A percentile compares a stretch with the other conserved stretches of the same genome.
Conservation (phyloP, 306 rosid genomes). For the Corylus avellana region DNA sequence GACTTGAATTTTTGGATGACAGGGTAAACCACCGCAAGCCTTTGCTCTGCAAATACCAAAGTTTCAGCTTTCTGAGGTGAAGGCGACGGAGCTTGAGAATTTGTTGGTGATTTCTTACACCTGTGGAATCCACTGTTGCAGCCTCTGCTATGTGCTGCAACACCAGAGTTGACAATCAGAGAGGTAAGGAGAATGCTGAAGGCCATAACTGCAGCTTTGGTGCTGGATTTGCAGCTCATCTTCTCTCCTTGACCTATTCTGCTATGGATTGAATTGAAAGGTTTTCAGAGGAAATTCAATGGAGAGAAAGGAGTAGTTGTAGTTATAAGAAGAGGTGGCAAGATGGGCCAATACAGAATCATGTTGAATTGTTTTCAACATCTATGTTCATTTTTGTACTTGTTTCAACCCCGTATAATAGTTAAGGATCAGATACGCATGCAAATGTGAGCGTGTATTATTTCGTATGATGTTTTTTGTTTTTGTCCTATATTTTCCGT, state of each 20-base stretch:
- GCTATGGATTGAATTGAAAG: background rate
- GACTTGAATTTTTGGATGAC: constrained; percentile 87
- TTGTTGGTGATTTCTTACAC: constrained; percentile 14
- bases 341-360: background rate
- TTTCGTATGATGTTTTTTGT: too few relatives aligned
- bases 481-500: too few relatives aligned
- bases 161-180: constrained; percentile 23
- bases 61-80: constrained; percentile 26
- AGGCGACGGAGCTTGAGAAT: constrained; percentile 31
- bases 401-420: too few relatives aligned
- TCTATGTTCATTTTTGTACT: background rate
- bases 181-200: constrained; percentile 37
- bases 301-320: background rate
- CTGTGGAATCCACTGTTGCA: constrained; percentile 30
- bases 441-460: too few relatives aligned
- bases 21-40: constrained; percentile 64
- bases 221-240: constrained; percentile 32
- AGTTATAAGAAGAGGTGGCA: background rate
- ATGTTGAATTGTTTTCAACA: background rate
- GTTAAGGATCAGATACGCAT: too few relatives aligned
- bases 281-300: background rate
- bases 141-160: constrained; percentile 31
- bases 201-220: constrained; percentile 28
- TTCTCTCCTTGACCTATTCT: constrained; percentile 7
- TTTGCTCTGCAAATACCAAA: constrained; percentile 61